phyloP scores from a whole-genome alignment of 192 early-diverging fungal genomes.

The Geranomyces variabilis region DNA sequence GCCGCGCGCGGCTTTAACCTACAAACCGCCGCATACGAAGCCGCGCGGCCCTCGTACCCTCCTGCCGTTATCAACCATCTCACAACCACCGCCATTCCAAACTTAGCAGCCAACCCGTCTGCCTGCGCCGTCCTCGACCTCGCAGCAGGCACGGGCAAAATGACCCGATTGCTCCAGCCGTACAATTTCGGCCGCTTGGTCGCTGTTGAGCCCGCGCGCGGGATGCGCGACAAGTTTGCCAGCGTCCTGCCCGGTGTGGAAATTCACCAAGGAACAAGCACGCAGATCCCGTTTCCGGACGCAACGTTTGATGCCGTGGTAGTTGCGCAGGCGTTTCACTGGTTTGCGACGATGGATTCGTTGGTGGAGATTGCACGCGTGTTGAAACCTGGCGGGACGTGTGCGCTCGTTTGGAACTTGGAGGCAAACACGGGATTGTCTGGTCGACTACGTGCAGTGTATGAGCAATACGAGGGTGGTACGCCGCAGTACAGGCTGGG shows the following conservation, averaged over 20 bases:
- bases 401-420: constrained; percentile 55
- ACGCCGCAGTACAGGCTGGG: constrained; percentile 55
- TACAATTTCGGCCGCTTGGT: background rate
- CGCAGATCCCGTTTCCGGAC: constrained; percentile 5
- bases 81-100: background rate
- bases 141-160: constrained; percentile 14
- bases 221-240: constrained; percentile 7
- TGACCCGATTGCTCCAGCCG: constrained; percentile 10
- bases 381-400: constrained; percentile 41
- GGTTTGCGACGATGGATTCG: constrained; percentile 50
- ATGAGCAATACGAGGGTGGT: constrained; percentile 47
- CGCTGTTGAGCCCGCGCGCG: constrained; percentile 8
- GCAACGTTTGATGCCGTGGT: background rate
- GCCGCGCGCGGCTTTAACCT: constrained; percentile 27
- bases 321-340: constrained; percentile 51
- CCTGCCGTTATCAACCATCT: constrained; percentile 8
- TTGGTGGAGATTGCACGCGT: constrained; percentile 51
- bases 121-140: background rate
- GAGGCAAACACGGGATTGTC: constrained; percentile 45
- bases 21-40: constrained; percentile 10
- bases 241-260: background rate
- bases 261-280: background rate
- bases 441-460: constrained; percentile 32
- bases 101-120: background rate
- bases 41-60: constrained; percentile 24